These are phyloP conservation scores for Triticum urartu DNA, from an alignment of 176 grass and related monocot genomes.

Conservation along the genomic window DNA sequence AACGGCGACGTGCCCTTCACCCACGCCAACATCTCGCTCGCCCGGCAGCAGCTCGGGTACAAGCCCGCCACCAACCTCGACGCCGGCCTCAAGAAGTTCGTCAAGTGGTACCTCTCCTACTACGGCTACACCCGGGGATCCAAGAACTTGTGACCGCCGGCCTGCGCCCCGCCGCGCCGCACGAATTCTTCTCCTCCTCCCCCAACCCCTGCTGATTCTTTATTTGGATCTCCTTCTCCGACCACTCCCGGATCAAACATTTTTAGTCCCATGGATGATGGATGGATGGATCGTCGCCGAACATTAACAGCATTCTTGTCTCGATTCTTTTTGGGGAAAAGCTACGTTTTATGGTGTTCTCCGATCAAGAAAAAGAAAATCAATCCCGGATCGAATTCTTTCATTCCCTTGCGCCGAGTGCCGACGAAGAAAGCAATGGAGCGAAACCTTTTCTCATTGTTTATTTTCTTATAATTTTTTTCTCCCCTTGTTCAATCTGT, in stretches of 20 bases:
- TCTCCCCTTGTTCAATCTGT: slow-evolving; percentile 14
- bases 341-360: slow-evolving; percentile 31
- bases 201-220: slow-evolving; percentile 23
- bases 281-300: not conserved
- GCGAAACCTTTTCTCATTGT: not conserved
- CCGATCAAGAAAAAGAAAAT: not conserved
- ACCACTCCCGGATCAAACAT: slow-evolving; percentile 14
- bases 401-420: not conserved
- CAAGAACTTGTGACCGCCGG: slow-evolving; percentile 44
- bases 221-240: not conserved
- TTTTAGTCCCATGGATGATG: not conserved
- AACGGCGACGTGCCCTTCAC: slow-evolving; percentile 95
- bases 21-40: slow-evolving; percentile 77
- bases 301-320: slow-evolving; percentile 39
- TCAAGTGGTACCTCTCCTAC: slow-evolving; percentile 95
- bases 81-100: slow-evolving; percentile 80
- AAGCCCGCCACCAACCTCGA: slow-evolving; percentile 84
- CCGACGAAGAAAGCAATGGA: slow-evolving; percentile 35
- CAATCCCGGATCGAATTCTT: not conserved
- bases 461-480: not conserved
- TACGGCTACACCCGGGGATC: slow-evolving; percentile 78
- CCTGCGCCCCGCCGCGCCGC: not conserved
- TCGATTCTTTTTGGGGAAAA: slow-evolving; percentile 34
- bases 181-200: not conserved
- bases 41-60: slow-evolving; percentile 69